Evolutionary conservation across 257 asterid genomes (phyloP).

Genomic region (Solanum habrochaites): DNA sequence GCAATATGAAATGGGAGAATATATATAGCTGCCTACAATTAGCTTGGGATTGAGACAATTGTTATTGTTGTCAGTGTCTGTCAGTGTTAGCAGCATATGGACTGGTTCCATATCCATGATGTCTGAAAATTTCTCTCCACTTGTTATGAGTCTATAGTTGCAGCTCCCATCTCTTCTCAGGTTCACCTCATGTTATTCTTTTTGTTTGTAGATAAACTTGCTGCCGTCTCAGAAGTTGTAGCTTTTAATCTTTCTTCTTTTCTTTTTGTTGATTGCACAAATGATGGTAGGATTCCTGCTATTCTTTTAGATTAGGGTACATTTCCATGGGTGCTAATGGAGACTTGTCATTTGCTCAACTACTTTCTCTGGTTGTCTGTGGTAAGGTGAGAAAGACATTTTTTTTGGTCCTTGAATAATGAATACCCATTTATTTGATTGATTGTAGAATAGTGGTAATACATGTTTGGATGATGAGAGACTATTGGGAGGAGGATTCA

Average conservation of each 20-base stretch:
- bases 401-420: neutral
- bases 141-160: neutral
- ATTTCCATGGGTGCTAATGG: neutral
- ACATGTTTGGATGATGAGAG: neutral
- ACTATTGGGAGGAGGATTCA: neutral
- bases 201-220: neutral
- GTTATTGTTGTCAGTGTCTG: neutral
- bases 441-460: neutral
- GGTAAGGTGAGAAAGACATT: neutral
- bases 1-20: neutral
- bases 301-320: neutral
- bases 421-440: neutral
- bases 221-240: neutral
- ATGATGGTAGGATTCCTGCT: neutral
- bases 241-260: neutral
- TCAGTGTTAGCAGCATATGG: neutral
- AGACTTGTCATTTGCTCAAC: neutral
- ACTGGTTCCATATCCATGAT: neutral
- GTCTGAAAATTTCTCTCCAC: neutral
- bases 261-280: neutral
- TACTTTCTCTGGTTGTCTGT: neutral
- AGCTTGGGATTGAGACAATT: neutral
- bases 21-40: neutral
- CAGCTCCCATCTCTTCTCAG: neutral
- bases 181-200: neutral